Base-by-base conservation (phyloP, 176 grass and related monocot species). In the Leersia perrieri region DNA sequence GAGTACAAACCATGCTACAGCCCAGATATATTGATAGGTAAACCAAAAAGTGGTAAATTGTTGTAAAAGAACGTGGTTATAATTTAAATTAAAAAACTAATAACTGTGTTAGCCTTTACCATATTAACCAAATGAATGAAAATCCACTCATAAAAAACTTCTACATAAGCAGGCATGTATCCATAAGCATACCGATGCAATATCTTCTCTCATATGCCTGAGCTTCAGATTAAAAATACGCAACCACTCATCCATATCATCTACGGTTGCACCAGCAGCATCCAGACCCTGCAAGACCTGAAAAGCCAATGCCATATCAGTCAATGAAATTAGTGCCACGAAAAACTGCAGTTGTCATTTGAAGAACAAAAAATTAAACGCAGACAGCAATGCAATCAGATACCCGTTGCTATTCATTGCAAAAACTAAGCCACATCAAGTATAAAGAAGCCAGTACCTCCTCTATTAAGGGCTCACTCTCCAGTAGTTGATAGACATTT, bases 191-290 rank as follows among this genome's bases (percentile, higher is more conserved):
- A 99, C 96, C 70, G 93, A 95, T 80, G 90, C 91, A 90, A 99
- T 99, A 77, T 99, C 96, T 88, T 99, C 96, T 84, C 96, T 88
- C 96, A 95, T 99, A 88, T 93, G 96, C 70, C 90, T 90, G 49
- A 99, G 96, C 84, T 95, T 99, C 72, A 99, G 68, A 86, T 99
- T 99, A 40, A 99, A 93, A 80, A 95, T 99, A 15, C 86, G 88
- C 63, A 99, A 84, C 96, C 96, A 95, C 65, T 95, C 92, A 90
- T 99, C 96, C 88, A 99, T 91, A 87, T 99, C 92, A 86, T 99
- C 92, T 39, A 95, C 80, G 20, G 87, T 88, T 68, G 83, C 60
- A 84, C 82, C 88, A 91, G 88, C 93, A 72, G 82, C 67, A 83
- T 99, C 92, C 69, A 99, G 77, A 75, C 92, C 90, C 70, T 90